phyloP scores from a whole-genome alignment of 495 filamentous ascomycete genomes.

The Chaetomidium leptoderma region DNA sequence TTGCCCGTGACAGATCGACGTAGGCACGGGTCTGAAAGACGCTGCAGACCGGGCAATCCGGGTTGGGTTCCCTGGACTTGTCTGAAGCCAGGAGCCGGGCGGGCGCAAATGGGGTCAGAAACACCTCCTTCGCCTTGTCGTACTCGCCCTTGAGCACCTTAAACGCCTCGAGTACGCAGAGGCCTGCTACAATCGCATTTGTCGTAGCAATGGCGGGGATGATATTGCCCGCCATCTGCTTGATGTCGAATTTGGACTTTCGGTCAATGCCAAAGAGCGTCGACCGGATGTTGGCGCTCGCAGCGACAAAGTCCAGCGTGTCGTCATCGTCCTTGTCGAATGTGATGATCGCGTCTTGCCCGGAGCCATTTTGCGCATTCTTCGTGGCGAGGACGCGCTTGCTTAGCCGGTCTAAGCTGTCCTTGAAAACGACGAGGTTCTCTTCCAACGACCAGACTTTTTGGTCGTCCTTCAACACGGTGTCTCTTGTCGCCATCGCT shows the following conservation, averaged over 20 bases:
- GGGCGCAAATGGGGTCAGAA: conserved; percentile 75
- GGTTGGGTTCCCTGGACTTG: conserved; percentile 66
- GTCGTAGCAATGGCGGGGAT: conserved; percentile 98
- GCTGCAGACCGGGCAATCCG: conserved; percentile 76
- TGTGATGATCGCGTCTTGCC: conserved; percentile 58
- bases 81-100: conserved; percentile 73
- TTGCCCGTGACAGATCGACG: conserved; percentile 70
- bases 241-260: conserved; percentile 92
- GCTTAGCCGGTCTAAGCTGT: conserved; percentile 75
- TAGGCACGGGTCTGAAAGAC: conserved; percentile 60
- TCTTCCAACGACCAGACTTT: conserved; percentile 75
- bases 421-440: conserved; percentile 79
- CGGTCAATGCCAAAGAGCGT: conserved; percentile 78
- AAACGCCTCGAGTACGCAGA: conserved; percentile 91
- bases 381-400: conserved; percentile 62
- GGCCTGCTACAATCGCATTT: conserved; percentile 89
- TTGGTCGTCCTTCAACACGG: conserved; percentile 63
- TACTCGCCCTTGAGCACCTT: conserved; percentile 80
- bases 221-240: conserved; percentile 99
- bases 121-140: conserved; percentile 61
- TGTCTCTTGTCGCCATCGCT: conserved; percentile 46
- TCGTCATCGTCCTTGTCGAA: conserved; percentile 99
- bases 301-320: conserved; percentile 90
- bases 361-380: conserved; percentile 38
- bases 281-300: conserved; percentile 83